Evolutionary conservation across 257 asterid species (phyloP), one percentile per base, ranked within the genome.

Genomic region (Solanum paucissectum): DNA sequence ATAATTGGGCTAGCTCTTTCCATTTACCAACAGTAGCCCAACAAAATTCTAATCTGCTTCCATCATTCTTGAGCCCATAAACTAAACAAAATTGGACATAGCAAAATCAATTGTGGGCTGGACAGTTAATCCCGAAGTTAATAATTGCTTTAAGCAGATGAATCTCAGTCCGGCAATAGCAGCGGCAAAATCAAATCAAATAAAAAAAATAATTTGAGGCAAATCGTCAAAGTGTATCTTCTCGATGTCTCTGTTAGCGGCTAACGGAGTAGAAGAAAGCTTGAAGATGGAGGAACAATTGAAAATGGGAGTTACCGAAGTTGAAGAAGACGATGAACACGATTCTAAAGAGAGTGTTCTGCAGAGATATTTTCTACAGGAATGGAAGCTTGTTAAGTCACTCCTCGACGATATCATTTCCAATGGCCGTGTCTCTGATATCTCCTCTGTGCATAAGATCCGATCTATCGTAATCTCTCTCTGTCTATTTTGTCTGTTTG

Each of bases 371-470:
- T 97, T 97, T 66, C 98, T 97, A 55, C 98, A 91, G 64, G 99
- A 97, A 90, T 97, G 99, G 99, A 93, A 92, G 88, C 93, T 91
- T 91, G 96, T 97, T 88, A 95, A 95, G 88, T 93, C 96, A 87
- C 91, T 95, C 33, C 95, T 97, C 84, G 91, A 95, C 91, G 93
- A 86, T 91, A 93, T 97, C 91, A 93, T 95, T 88, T 91, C 95
- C 14, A 88, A 89, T 74, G 95, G 93, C 89, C 91, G 98, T 76
- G 95, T 91, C 89, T 87, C 96, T 90, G 96, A 94, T 88, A 92
- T 93, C 88, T 89, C 96, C 36, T 87, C 94, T 85, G 98, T 94
- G 38, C 92, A 92, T 93, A 93, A 88, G 92, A 97, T 97, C 92
- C 96, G 98, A 71, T 95, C 99, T 87, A 95, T 95, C 88, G 99